These are phyloP conservation scores for Globisporangium polare DNA, from an alignment of 352 stramenopile genomes.

Conservation along the genomic window DNA sequence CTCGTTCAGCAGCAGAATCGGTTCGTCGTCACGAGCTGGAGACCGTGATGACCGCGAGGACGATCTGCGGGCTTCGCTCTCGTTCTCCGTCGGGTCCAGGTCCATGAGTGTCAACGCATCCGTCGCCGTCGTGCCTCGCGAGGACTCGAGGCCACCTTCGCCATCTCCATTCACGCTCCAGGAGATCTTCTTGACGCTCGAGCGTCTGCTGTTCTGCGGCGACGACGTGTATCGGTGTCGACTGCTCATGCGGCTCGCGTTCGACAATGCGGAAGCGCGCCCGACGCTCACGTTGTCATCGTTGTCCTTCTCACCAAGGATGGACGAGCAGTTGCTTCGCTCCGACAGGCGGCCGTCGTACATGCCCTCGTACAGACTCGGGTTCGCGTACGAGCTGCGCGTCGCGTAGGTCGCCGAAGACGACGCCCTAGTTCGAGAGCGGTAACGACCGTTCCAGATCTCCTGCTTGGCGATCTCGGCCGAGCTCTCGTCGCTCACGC, in stretches of 20 bases:
- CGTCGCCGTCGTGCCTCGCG: conserved; percentile 24
- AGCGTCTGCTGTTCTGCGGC: background rate
- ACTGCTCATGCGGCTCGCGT: background rate
- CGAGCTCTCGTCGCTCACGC: conserved; percentile 43
- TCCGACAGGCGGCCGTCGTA: conserved; percentile 30
- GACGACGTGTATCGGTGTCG: background rate
- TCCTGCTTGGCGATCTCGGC: conserved; percentile 59
- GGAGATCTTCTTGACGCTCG: conserved; percentile 13
- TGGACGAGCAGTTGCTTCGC: conserved; percentile 35
- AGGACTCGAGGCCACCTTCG: conserved; percentile 8
- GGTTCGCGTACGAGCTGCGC: conserved; percentile 6
- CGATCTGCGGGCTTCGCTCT: background rate
- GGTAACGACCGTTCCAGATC: conserved; percentile 34
- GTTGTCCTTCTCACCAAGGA: conserved; percentile 23
- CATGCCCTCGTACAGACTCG: conserved; percentile 14
- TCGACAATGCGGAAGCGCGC: conserved; percentile 7
- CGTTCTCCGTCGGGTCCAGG: conserved; percentile 20
- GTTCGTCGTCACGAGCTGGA: conserved; percentile 21
- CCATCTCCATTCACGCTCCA: conserved; percentile 14
- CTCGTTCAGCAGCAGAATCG: conserved; percentile 40
- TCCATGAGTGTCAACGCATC: conserved; percentile 47
- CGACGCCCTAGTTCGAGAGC: conserved; percentile 29
- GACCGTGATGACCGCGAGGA: background rate
- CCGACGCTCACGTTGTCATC: conserved; percentile 26
- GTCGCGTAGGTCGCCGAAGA: conserved; percentile 20